A percentile compares a stretch with the other conserved stretches of the same genome.
Conservation (phyloP, 2,329 filamentous ascomycete species). For the Lasiodiplodia sp. region DNA sequence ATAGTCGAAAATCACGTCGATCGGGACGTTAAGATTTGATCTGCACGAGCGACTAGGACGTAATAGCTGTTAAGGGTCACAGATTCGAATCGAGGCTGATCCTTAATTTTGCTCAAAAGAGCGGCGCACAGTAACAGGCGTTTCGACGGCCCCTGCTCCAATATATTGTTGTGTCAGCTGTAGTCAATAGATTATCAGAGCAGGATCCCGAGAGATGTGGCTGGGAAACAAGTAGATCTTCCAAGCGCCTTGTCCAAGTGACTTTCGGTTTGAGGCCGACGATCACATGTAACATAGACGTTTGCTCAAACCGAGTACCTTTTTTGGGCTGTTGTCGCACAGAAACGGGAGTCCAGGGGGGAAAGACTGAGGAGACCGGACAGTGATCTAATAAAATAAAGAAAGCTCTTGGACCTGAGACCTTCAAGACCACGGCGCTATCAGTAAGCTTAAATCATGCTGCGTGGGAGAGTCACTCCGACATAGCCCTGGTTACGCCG, state of each 20-base stretch:
- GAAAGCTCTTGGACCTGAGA: neutral
- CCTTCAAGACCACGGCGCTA: neutral
- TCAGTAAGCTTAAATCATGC: constrained; percentile 15
- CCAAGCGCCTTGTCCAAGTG: neutral
- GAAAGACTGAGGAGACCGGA: neutral
- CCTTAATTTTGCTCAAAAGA: neutral
- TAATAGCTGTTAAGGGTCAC: neutral
- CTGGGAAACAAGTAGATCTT: neutral
- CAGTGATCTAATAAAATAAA: neutral
- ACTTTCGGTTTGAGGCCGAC: neutral
- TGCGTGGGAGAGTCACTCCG: neutral
- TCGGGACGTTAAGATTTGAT: neutral
- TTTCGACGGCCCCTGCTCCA: constrained; percentile 9
- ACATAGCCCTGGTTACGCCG: constrained; percentile 6
- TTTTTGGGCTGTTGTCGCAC: neutral
- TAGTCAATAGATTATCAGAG: constrained; percentile 11
- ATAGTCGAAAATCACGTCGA: neutral
- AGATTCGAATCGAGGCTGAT: neutral
- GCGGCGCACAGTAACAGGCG: neutral
- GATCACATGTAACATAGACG: constrained; percentile 5
- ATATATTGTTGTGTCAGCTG: constrained; percentile 8
- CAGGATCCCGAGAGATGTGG: neutral
- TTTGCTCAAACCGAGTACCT: constrained; percentile 10
- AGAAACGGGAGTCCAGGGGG: neutral
- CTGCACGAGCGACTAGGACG: neutral